These are phyloP conservation scores for Pleurotus platypus DNA, from an alignment of 768 basidiomycete species.

Conservation along the genomic window DNA sequence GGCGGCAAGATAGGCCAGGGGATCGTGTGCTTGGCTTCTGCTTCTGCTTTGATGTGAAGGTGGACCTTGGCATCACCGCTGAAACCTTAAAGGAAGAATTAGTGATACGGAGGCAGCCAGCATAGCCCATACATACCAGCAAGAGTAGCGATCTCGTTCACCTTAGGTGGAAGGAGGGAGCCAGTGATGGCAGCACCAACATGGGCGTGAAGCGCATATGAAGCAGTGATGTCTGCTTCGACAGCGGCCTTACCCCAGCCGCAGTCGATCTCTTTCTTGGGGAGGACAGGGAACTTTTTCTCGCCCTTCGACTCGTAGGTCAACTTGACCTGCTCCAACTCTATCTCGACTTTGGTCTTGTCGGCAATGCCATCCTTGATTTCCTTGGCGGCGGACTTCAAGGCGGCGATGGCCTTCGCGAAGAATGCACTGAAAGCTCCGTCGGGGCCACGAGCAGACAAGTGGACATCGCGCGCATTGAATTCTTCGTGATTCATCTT, in stretches of 20 bases:
- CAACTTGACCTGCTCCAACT: background rate
- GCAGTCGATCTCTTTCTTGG: background rate
- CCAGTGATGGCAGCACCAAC: slow-evolving; percentile 3
- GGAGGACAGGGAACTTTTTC: background rate
- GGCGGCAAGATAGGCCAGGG: background rate
- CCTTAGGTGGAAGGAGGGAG: background rate
- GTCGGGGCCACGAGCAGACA: background rate
- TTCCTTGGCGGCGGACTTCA: background rate
- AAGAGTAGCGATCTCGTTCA: background rate
- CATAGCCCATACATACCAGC: background rate
- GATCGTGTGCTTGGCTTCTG: background rate
- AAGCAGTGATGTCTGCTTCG: background rate
- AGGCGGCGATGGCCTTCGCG: background rate
- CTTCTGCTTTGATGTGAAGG: background rate
- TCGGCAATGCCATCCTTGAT: background rate
- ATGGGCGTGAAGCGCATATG: background rate
- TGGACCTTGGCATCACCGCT: background rate
- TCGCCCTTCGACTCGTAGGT: background rate
- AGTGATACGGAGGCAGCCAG: no score
- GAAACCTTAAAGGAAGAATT: background rate
- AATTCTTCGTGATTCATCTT: slow-evolving; percentile 3
- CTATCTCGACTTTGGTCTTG: background rate
- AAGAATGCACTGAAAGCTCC: background rate
- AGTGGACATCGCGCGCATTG: background rate
- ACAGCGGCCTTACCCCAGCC: background rate